phyloP scores from a whole-genome alignment of 345 rosid species.

The rapeseed (Brassica napus) region DNA sequence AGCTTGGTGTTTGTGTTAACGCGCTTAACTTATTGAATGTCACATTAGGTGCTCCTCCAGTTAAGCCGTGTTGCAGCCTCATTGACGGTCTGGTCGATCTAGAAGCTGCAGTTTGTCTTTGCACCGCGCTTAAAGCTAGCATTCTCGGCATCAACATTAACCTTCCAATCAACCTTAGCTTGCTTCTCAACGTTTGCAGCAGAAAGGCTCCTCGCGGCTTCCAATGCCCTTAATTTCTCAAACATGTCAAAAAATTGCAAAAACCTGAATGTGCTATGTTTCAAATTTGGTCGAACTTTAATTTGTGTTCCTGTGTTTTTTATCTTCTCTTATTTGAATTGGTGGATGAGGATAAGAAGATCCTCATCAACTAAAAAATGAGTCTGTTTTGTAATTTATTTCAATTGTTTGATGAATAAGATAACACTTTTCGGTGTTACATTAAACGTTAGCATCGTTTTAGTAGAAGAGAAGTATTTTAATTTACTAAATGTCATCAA shows the following conservation, averaged over 20 bases:
- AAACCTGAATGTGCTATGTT: background rate
- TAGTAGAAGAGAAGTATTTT: background rate
- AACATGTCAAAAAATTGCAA: background rate
- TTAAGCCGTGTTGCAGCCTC: slow-evolving; percentile 45
- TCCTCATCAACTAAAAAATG: background rate
- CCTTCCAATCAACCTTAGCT: slow-evolving; percentile 40
- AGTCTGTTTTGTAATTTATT: slow-evolving; percentile 19
- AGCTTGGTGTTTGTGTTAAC: slow-evolving; percentile 46
- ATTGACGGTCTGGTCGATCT: slow-evolving; percentile 47
- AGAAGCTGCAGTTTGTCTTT: slow-evolving; percentile 63
- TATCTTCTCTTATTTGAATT: background rate
- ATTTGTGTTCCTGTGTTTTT: background rate
- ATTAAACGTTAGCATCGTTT: background rate
- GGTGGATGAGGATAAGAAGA: background rate
- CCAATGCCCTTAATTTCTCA: slow-evolving; percentile 39
- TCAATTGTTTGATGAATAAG: slow-evolving; percentile 17
- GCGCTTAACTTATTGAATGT: slow-evolving; percentile 43
- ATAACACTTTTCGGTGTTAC: background rate
- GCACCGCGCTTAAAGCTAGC: slow-evolving; percentile 36
- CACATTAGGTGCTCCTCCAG: slow-evolving; percentile 47
- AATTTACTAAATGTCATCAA: background rate
- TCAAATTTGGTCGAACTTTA: background rate
- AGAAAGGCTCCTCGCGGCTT: slow-evolving; percentile 42
- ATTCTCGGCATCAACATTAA: slow-evolving; percentile 50
- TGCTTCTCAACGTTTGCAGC: slow-evolving; percentile 42